Evolutionary conservation across 352 stramenopile genomes (phyloP).

Genomic region (Pythium oligandrum): DNA sequence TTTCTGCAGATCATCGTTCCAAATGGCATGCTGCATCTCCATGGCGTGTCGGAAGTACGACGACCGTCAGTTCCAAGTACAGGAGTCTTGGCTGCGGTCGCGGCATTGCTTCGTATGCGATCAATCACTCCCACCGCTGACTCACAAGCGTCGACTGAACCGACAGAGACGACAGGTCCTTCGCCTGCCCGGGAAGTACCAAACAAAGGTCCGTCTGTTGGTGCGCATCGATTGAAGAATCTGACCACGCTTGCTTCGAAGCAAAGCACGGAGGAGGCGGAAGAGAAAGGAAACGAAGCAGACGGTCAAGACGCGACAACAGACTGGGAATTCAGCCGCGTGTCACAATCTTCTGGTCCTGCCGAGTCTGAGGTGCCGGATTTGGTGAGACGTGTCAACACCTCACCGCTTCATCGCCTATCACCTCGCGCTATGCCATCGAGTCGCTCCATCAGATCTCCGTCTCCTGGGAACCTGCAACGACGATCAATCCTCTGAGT

Average conservation of each 20-base stretch:
- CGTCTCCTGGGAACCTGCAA: not conserved
- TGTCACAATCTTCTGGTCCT: too few relatives aligned
- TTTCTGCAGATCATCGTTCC: constrained; percentile 51
- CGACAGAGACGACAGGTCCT: not conserved
- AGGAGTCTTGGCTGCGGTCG: too few relatives aligned
- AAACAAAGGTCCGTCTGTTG: not conserved
- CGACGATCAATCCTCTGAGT: not conserved
- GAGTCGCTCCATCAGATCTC: not conserved
- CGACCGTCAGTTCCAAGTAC: not conserved
- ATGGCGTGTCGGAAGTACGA: constrained; percentile 5
- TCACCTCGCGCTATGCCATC: too few relatives aligned
- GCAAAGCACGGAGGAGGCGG: too few relatives aligned
- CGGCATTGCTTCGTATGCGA: not conserved
- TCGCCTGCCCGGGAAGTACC: not conserved
- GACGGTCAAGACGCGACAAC: too few relatives aligned
- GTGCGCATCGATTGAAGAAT: too few relatives aligned
- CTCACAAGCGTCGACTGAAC: not conserved
- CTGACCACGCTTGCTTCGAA: too few relatives aligned
- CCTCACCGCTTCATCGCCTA: too few relatives aligned
- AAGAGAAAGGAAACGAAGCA: too few relatives aligned
- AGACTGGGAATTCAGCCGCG: too few relatives aligned
- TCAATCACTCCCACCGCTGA: not conserved
- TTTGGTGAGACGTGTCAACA: too few relatives aligned
- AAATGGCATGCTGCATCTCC: constrained; percentile 35
- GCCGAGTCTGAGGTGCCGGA: too few relatives aligned